Evolutionary conservation across 1,139 yeast species (phyloP).

Genomic region (Sugiyamaella japonica): DNA sequence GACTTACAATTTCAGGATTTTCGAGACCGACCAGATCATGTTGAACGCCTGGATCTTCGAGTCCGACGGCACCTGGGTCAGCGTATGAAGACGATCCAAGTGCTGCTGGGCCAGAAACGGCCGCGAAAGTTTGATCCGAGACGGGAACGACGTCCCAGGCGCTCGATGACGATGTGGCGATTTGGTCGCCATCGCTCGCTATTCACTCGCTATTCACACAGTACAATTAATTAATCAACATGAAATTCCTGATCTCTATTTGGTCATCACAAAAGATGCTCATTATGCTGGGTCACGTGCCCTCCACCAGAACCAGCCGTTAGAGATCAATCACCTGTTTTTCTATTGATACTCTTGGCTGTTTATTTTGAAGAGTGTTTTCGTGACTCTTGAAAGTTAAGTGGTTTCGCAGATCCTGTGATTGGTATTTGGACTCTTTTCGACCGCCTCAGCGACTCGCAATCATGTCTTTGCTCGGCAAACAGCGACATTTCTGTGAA

Average conservation of each 20-base stretch:
- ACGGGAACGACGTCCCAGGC: slow-evolving; percentile 20
- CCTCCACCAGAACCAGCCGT: neutral
- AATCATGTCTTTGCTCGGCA: slow-evolving; percentile 2
- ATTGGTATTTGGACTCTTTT: too few species aligned
- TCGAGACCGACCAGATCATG: slow-evolving; percentile 30
- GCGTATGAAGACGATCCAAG: slow-evolving; percentile 26
- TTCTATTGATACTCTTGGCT: neutral
- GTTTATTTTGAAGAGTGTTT: too few species aligned
- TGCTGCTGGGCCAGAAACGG: slow-evolving; percentile 30
- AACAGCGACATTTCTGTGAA: slow-evolving; percentile 6
- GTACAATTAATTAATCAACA: neutral
- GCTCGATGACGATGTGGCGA: slow-evolving; percentile 9
- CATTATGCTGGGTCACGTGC: neutral
- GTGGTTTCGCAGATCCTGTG: neutral
- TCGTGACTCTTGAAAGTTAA: too few species aligned
- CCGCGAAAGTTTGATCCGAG: slow-evolving; percentile 30
- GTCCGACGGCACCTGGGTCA: slow-evolving; percentile 25
- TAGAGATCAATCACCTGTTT: neutral
- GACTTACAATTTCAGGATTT: slow-evolving; percentile 28
- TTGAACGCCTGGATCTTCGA: slow-evolving; percentile 28
- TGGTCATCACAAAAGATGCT: neutral
- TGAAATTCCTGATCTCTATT: neutral
- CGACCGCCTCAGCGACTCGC: too few species aligned
- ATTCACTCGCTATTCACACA: neutral
- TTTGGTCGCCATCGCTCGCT: slow-evolving; percentile 8